Conservation (phyloP, 2,329 filamentous ascomycete genomes). For the Colletotrichum simmondsii region DNA sequence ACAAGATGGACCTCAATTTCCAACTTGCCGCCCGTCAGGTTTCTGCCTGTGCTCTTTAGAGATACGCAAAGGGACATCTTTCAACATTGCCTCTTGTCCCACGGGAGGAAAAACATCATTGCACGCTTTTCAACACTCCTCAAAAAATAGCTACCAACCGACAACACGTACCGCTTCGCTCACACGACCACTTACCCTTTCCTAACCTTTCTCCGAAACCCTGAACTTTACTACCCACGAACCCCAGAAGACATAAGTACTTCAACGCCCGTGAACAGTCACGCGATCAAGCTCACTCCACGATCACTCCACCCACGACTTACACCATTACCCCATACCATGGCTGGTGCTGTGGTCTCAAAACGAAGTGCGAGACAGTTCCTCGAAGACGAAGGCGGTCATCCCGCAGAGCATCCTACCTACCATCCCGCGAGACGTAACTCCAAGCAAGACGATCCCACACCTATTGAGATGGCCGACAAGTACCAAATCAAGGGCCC, state of each 20-base stretch:
- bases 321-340: not conserved
- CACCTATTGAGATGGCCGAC: conserved; percentile 7
- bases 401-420: conserved; percentile 27
- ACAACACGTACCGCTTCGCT: not conserved
- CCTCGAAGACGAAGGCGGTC: conserved; percentile 28
- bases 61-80: conserved; percentile 21
- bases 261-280: not conserved
- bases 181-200: conserved; percentile 34
- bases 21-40: conserved; percentile 36
- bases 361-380: conserved; percentile 35
- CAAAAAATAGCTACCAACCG: conserved; percentile 4
- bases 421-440: conserved; percentile 26
- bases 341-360: conserved; percentile 32
- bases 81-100: conserved; percentile 29
- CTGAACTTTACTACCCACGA: not conserved
- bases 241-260: not conserved
- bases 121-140: conserved; percentile 6
- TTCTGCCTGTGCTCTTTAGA: conserved; percentile 31
- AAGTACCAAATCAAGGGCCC: conserved; percentile 17
- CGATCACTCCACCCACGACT: not conserved
- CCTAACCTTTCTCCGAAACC: not conserved
- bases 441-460: conserved; percentile 28
- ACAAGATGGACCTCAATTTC: conserved; percentile 36
- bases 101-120: conserved; percentile 9
- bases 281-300: conserved; percentile 19